Evolutionary conservation across 371 early-diverging fungal species (phyloP), one percentile per base, ranked within the genome.

Genomic region (Parasitella parasitica): DNA sequence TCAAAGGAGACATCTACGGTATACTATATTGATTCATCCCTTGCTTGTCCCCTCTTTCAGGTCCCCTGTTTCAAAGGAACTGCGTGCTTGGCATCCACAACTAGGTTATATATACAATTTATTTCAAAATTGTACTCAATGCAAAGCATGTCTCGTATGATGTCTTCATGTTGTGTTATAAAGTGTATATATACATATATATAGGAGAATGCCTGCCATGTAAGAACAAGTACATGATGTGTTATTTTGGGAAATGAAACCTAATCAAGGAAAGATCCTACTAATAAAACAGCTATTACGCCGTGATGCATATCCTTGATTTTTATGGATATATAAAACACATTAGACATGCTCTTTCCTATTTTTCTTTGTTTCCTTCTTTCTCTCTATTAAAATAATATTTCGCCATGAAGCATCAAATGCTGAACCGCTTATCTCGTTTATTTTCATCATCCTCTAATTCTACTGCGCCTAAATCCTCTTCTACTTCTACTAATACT

Each of bases 231-330:
- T 43, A 43, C 43, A 43, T 43, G 43, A 22, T 43, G 18, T 43
- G 32, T 32, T 32, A 51, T 53, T 53, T 54, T 54, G 54, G 54
- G 61, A 61, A 61, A 61, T 61, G 61, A 61, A 61, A 61, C 61
- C 46, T 54, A 61, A 61, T 61, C 48, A 43, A 61, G 61, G 35
- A 32, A 52, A 51, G 18, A 18, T 35, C 27, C 52, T 51, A 32
- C 13, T 41, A 38, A 43, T n/a, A n/a, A n/a, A n/a, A 20, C 18
- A 12, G 20, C 27, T 35, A 61, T 54, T 61, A 54, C 54, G 54
- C 61, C 28, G 34, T 54, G 32, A 27, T 61, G 61, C 61, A 61
- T 43, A 36, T 36, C 41, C 22, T 3, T 24, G n/a, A 27, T 49
- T 49, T 49, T 13, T 49, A 49, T 49, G n/a, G 6, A 28, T 49